Evolutionary conservation across 140 eudicot genomes (phyloP).

Genomic region (Senecio squalidus): DNA sequence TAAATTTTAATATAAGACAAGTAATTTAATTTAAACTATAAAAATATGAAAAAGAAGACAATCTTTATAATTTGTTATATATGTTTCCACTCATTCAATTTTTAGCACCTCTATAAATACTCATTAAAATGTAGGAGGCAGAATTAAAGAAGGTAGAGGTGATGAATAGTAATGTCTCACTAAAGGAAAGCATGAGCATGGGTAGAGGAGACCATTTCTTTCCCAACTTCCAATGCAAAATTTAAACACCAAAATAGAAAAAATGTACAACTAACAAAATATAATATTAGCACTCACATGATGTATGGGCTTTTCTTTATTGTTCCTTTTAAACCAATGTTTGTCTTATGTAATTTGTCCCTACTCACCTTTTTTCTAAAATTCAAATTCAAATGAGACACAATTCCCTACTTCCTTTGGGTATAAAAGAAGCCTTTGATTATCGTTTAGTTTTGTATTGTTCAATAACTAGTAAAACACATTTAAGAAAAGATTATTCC

Average conservation of each 20-base stretch:
- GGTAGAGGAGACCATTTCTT: constrained; percentile 25
- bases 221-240: constrained; percentile 21
- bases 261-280: constrained; percentile 4
- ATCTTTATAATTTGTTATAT: no score
- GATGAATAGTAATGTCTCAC: constrained; percentile 16
- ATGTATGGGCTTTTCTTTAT: constrained; percentile 18
- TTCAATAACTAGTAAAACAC: no score
- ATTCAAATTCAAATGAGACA: neutral
- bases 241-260: constrained; percentile 17
- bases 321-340: constrained; percentile 8
- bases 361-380: constrained; percentile 1
- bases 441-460: no score
- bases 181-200: constrained; percentile 25
- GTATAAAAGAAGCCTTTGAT: no score
- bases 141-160: constrained; percentile 11
- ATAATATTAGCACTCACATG: constrained; percentile 17
- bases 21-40: no score
- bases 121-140: no score
- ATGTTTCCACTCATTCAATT: no score
- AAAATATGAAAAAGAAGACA: no score
- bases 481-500: no score
- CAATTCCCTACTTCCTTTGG: no score
- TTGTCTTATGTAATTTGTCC: constrained; percentile 18
- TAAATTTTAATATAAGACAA: no score
- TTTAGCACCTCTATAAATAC: no score